A percentile compares a stretch with the other conserved stretches of the same genome.
phyloP scores from a whole-genome alignment of 1,139 yeast species.

The Taphrina flavorubra region DNA sequence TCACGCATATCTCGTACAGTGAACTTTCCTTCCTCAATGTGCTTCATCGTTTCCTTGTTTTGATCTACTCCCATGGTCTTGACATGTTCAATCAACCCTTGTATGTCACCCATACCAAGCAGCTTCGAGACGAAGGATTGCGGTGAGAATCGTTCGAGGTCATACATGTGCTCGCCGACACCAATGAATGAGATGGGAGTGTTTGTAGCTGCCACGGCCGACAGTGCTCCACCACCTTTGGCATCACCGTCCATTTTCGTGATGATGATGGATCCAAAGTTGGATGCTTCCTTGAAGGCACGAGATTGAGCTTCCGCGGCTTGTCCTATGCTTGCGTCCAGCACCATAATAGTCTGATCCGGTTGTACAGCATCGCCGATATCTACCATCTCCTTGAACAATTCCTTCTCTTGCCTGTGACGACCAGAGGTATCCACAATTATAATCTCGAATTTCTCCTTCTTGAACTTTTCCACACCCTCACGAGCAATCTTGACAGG shows the following conservation, averaged over 20 bases:
- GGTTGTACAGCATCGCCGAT: conserved; percentile 86
- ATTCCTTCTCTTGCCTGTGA: conserved; percentile 91
- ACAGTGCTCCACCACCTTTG: conserved; percentile 98
- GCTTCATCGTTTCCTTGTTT: conserved; percentile 81
- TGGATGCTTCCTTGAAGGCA: conserved; percentile 90
- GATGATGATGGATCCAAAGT: conserved; percentile 92
- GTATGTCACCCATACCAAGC: conserved; percentile 94
- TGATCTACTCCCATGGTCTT: conserved; percentile 87
- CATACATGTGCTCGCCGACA: conserved; percentile 96
- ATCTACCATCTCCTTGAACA: conserved; percentile 93
- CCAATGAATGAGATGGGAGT: conserved; percentile 98
- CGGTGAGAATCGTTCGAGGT: conserved; percentile 90
- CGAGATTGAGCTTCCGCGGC: conserved; percentile 95
- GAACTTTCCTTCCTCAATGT: conserved; percentile 92
- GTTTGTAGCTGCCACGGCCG: conserved; percentile 96
- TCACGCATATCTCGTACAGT: conserved; percentile 90
- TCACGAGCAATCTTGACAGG: conserved; percentile 90
- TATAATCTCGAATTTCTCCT: conserved; percentile 88
- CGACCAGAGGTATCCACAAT: conserved; percentile 98
- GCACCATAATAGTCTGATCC: conserved; percentile 93
- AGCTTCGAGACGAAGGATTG: conserved; percentile 84
- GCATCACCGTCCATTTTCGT: conserved; percentile 99
- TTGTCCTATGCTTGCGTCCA: conserved; percentile 97
- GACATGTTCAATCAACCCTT: conserved; percentile 91
- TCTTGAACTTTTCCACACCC: conserved; percentile 90